These are phyloP conservation scores for Hysterium pulicare DNA, from an alignment of 2,329 filamentous ascomycete species.

Conservation along the genomic window DNA sequence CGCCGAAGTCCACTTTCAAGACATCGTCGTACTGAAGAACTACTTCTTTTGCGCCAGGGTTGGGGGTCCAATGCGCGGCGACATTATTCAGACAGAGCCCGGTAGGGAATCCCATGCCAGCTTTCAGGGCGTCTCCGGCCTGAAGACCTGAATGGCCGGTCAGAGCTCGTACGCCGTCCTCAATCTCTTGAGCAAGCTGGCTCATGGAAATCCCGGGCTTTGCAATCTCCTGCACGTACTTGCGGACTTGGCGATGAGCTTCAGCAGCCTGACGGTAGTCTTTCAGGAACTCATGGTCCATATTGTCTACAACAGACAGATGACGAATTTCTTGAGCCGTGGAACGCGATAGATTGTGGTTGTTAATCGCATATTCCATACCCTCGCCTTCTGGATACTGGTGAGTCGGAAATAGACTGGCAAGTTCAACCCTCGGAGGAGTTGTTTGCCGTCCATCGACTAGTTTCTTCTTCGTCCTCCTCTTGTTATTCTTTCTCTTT, in stretches of 20 bases:
- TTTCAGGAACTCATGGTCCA: constrained; percentile 70
- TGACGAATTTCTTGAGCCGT: constrained; percentile 80
- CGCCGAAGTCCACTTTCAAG: constrained; percentile 68
- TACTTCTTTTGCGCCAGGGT: constrained; percentile 77
- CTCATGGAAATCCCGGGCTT: constrained; percentile 75
- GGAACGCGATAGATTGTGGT: constrained; percentile 73
- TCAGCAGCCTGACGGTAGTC: constrained; percentile 86
- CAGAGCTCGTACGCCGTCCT: constrained; percentile 71
- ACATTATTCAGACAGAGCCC: constrained; percentile 79
- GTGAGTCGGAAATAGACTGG: constrained; percentile 65
- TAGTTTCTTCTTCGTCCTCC: constrained; percentile 63
- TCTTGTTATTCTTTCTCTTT: constrained; percentile 63
- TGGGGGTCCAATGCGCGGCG: constrained; percentile 81
- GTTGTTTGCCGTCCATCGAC: constrained; percentile 59
- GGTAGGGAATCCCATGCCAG: constrained; percentile 81
- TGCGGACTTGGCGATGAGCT: constrained; percentile 78
- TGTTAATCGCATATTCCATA: constrained; percentile 59
- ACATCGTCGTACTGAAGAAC: constrained; percentile 70
- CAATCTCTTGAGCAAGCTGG: constrained; percentile 78
- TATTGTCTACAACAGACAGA: constrained; percentile 58
- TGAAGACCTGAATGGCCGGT: constrained; percentile 71
- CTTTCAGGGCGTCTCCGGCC: constrained; percentile 72
- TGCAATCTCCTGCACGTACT: constrained; percentile 73
- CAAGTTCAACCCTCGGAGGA: constrained; percentile 69
- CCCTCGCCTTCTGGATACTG: constrained; percentile 73